Base-by-base conservation (phyloP, 176 grass and related monocot genomes). In the Secale cereale region DNA sequence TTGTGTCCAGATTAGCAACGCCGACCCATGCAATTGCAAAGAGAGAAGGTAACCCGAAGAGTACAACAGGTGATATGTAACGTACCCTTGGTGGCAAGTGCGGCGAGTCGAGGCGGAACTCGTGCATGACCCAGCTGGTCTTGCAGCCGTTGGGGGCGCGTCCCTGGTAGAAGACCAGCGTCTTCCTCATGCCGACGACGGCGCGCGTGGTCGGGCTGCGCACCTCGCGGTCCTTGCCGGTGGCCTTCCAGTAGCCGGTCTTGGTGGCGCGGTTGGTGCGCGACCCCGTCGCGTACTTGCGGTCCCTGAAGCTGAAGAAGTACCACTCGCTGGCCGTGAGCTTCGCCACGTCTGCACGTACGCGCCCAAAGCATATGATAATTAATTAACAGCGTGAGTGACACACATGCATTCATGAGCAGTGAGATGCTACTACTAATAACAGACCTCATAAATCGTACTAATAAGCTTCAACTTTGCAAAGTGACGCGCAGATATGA, bases 301-400 rank as follows among this genome's bases (percentile, higher is more conserved):
- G 90, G 75, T 97, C 95, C 52, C 95, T 76, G 87, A 94, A 92
- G 90, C 90, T 97, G 88, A 97, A 97, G 92, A 97, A 97, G 70
- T 97, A 97, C 95, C 95, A 97, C 73, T 97, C 95, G 32, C 81
- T 94, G 14, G 86, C 92, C 20, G 88, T 92, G 63, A 97, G 78
- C 77, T 92, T 97, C 0, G 95, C 90, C 33, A 91, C 82, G 13
- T 97, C 95, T 97, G 81, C 4, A 28, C 40, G 81, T 2, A 28
- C 40, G 19, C 62, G 46, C 46, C 15, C 46, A 30, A 20, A 75
- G 14, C 71, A 72, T 16, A 5, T n/a, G 8, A 7, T 2, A 48
- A 48, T 54, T 5, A 43, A 61, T 2, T 3, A 15, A 14, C n/a
- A 62, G 36, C 64, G 33, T 79, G 12, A 84, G 28, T 32, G 74